Base-by-base conservation (phyloP, 2,329 filamentous ascomycete species). In the Cladosporium sp. region DNA sequence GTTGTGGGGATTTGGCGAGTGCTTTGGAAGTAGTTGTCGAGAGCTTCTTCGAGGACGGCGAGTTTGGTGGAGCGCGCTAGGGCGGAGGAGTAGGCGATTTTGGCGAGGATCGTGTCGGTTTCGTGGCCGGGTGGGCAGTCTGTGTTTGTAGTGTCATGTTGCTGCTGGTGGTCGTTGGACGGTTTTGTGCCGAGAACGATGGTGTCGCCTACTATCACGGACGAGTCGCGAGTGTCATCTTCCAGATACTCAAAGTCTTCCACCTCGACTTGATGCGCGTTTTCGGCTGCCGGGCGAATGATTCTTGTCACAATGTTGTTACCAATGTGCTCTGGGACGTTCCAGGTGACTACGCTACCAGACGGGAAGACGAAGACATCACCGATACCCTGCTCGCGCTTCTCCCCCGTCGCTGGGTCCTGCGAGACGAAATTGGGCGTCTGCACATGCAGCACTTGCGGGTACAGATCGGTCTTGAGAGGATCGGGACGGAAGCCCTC, bases 341-440 rank as follows among this genome's bases (percentile, higher is more conserved):
- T 91, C 95, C 95, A 99, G 28, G 92, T 90, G 6, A 98, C 95
- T 8, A 98, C 86, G 14, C 93, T 96, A 12, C 95, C 95, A 0
- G 93, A 97, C 10, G 94, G 93, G 71, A 99, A 99, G 65, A 99
- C 89, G 75, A 98, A 98, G 60, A 98, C 88, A 79, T 99, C 95
- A 37, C 93, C 93, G 7, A 68, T 68, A 6, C 70, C 74, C 58
- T 70, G 69, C 21, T 66, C 59, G 31, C 64, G 68, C 26, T 72
- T 71, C 73, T 82, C 82, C 64, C 80, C 82, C 77, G 59, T 81
- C 78, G 67, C 83, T 14, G 84, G 56, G 64, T 78, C 73, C 66
- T 77, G 75, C 21, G 74, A 71, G 7, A 77, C 71, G 60, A 76
- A 72, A 57, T 79, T 79, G 0, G 76, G 77, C 8, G 79, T 80